These are phyloP conservation scores for Funneliformis caledonium DNA, from an alignment of 371 early-diverging fungal species.

Conservation along the genomic window DNA sequence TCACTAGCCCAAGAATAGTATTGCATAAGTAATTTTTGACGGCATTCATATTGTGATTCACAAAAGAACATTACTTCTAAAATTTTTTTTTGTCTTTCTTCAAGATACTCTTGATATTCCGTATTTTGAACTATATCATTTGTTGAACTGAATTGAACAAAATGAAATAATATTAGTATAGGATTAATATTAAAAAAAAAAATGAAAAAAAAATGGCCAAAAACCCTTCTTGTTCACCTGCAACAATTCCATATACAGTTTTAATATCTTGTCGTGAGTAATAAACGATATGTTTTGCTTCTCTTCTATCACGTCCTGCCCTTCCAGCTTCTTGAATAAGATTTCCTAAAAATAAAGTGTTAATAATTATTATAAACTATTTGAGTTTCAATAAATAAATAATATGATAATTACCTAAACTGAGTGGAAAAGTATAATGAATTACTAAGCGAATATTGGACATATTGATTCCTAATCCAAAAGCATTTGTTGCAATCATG, in stretches of 20 bases:
- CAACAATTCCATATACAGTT: background rate
- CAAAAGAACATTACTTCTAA: background rate
- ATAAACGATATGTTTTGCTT: conserved; percentile 87
- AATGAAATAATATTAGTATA: background rate
- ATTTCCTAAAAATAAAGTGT: background rate
- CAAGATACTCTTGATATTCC: background rate
- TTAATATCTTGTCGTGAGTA: conserved; percentile 82
- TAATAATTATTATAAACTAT: background rate
- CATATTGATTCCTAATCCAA: conserved; percentile 99
- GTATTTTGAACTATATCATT: background rate
- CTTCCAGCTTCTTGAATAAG: conserved; percentile 95
- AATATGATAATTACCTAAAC: conserved; percentile 96
- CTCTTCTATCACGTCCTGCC: conserved; percentile 97
- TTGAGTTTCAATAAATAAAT: background rate
- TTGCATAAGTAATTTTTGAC: background rate
- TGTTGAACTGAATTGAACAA: background rate
- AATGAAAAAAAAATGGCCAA: background rate
- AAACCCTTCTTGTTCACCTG: background rate
- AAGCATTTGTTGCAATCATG: conserved; percentile 99
- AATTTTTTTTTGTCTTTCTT: conserved; percentile 1
- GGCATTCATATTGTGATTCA: background rate
- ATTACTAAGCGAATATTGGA: conserved; percentile 98
- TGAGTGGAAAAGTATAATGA: conserved; percentile 94
- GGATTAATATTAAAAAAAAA: background rate
- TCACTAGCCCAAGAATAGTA: background rate